phyloP scores from a whole-genome alignment of 495 filamentous ascomycete species.

The Lasiosphaeria ovina region DNA sequence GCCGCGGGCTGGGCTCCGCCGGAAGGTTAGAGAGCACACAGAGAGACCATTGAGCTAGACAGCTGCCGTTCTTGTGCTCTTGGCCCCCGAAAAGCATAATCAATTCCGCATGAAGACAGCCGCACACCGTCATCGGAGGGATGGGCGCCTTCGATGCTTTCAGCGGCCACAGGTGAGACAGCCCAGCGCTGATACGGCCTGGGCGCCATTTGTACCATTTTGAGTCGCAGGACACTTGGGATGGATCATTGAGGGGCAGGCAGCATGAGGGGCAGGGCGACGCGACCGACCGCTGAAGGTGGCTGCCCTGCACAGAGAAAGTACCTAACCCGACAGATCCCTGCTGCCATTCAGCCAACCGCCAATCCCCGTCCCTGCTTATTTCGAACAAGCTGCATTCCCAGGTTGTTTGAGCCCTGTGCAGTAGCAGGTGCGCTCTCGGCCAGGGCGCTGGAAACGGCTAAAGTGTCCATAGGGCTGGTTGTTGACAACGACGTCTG shows the following conservation, averaged over 20 bases:
- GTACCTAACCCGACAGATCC: not conserved
- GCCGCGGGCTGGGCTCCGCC: too few species aligned
- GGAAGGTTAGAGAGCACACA: too few species aligned
- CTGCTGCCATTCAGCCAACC: conserved; percentile 1
- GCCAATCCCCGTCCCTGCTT: not conserved
- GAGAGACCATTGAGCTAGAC: not conserved
- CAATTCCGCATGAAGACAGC: not conserved
- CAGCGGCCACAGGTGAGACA: too few species aligned
- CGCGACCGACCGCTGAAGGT: not conserved
- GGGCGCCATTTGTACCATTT: too few species aligned
- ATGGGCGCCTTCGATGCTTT: not conserved
- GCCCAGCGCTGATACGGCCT: too few species aligned
- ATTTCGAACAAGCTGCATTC: not conserved
- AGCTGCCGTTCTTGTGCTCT: not conserved
- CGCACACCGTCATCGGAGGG: not conserved
- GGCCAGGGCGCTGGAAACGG: not conserved
- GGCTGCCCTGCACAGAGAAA: not conserved
- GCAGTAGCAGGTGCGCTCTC: not conserved
- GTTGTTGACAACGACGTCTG: too few species aligned
- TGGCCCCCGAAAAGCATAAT: not conserved
- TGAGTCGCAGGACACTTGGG: too few species aligned
- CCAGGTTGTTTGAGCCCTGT: not conserved
- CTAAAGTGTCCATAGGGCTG: not conserved
- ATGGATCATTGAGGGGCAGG: too few species aligned
- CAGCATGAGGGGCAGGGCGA: not conserved